Evolutionary conservation across 768 basidiomycete genomes (phyloP).

Genomic region (Roridomyces roridus): DNA sequence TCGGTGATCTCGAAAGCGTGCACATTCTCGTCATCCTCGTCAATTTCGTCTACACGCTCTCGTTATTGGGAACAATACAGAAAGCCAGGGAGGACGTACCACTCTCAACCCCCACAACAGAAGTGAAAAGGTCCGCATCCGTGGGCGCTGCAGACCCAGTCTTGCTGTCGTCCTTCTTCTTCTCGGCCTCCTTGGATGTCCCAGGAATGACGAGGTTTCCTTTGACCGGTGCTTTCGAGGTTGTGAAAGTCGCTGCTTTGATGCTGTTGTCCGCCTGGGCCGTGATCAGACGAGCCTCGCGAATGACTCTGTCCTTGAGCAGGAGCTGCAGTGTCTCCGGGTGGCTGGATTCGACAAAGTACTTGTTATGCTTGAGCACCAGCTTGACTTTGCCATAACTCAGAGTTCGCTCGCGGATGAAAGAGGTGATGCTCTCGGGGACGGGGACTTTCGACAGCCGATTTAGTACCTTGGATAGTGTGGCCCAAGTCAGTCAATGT

Average conservation of each 20-base stretch:
- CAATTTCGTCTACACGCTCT: constrained; percentile 80
- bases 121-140: constrained; percentile 88
- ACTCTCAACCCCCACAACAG: constrained; percentile 93
- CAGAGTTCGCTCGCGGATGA: constrained; percentile 91
- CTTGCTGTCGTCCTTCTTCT: constrained; percentile 62
- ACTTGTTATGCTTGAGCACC: constrained; percentile 97
- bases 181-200: constrained; percentile 75
- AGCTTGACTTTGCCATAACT: constrained; percentile 99
- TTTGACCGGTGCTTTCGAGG: constrained; percentile 81
- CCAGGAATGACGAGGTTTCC: constrained; percentile 89
- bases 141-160: constrained; percentile 37
- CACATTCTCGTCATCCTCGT: constrained; percentile 97
- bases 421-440: constrained; percentile 81
- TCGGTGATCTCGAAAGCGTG: constrained; percentile 97
- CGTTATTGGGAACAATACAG: neutral
- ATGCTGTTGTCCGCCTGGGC: constrained; percentile 74
- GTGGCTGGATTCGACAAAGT: constrained; percentile 95
- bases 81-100: constrained; percentile 52
- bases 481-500: constrained; percentile 36
- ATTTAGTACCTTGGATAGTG: constrained; percentile 67
- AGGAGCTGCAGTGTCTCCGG: constrained; percentile 91
- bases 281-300: constrained; percentile 82
- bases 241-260: constrained; percentile 78
- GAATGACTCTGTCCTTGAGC: constrained; percentile 85
- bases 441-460: constrained; percentile 92